Base-by-base conservation (phyloP, 1,284 basidiomycete species). In the Ustilago shanxiensis region DNA sequence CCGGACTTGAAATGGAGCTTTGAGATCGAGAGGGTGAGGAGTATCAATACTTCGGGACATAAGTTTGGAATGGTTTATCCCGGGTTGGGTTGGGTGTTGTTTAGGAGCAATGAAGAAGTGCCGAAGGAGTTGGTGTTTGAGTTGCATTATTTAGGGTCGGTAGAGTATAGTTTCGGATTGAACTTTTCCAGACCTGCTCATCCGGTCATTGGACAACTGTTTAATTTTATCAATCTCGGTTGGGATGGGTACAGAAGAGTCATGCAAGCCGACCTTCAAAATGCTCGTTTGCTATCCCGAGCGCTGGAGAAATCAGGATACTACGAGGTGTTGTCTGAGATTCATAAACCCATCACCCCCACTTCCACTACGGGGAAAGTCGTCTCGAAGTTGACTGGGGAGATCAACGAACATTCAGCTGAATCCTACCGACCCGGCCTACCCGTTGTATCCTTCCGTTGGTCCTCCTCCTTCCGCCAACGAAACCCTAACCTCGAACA, bases 111-210 rank as follows among this genome's bases (percentile, higher is more conserved):
- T 45, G 81, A 84, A n/a, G 60, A 79, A 35, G 91, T 95, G 11
- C 83, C 83, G 54, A 78, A 78, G 54, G 83, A 85, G 39, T 71
- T 85, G 16, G 92, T 97, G 77, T 98, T 98, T 83, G 95, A 98
- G 87, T 90, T 98, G 22, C 94, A 95, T 86, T 85, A 85, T 60
- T 72, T 85, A 16, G 84, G 84, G 22, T 76, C 73, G 4, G 81
- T 80, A 55, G 83, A 81, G 66, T 80, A 82, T 60, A 77, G 92
- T 0, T 98, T 95, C 89, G 95, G 94, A 26, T 90, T 98, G 83
- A 98, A 98, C 88, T 98, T 98, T 86, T 94, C 93, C 49, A 91
- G 95, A 10, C 94, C 94, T 0, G 93, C 93, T 26, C 90, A 93
- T 45, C 93, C 95, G 8, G 93, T 98, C 83, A 91, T 98, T 56